Evolutionary conservation across 176 grass and related monocot genomes (phyloP).

Genomic region (Musa acuminata): DNA sequence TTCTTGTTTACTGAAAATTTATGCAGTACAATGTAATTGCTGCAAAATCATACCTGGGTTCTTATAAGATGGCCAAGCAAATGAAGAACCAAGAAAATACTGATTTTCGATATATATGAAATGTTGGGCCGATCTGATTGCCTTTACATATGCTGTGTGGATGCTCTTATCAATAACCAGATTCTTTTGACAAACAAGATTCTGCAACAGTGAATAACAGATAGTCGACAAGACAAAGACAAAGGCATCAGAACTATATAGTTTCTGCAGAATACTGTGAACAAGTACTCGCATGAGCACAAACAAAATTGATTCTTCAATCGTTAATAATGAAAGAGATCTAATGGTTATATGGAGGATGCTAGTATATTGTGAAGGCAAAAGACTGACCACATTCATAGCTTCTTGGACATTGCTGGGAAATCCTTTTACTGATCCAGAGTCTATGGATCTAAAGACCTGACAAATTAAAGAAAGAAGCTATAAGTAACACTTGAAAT

Average conservation of each 20-base stretch:
- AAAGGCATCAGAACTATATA: slow-evolving; percentile 8
- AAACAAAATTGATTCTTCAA: neutral
- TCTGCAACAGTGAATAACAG: slow-evolving; percentile 40
- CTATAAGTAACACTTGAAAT: slow-evolving; percentile 13
- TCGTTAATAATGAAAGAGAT: neutral
- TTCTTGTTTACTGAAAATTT: neutral
- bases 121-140: slow-evolving; percentile 92
- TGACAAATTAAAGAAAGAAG: slow-evolving; percentile 21
- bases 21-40: neutral
- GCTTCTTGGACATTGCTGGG: slow-evolving; percentile 54
- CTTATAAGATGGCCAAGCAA: slow-evolving; percentile 68
- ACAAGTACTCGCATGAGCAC: neutral
- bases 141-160: slow-evolving; percentile 85
- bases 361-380: neutral
- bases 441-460: slow-evolving; percentile 93
- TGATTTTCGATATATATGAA: slow-evolving; percentile 99
- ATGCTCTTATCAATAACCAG: slow-evolving; percentile 92
- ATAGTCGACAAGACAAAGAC: neutral
- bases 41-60: slow-evolving; percentile 50
- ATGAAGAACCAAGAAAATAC: slow-evolving; percentile 97
- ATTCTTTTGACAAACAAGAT: slow-evolving; percentile 84
- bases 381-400: slow-evolving; percentile 45
- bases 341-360: neutral
- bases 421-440: slow-evolving; percentile 92
- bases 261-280: neutral